phyloP scores from a whole-genome alignment of 2,329 filamentous ascomycete genomes.

The Penicillium sp. region DNA sequence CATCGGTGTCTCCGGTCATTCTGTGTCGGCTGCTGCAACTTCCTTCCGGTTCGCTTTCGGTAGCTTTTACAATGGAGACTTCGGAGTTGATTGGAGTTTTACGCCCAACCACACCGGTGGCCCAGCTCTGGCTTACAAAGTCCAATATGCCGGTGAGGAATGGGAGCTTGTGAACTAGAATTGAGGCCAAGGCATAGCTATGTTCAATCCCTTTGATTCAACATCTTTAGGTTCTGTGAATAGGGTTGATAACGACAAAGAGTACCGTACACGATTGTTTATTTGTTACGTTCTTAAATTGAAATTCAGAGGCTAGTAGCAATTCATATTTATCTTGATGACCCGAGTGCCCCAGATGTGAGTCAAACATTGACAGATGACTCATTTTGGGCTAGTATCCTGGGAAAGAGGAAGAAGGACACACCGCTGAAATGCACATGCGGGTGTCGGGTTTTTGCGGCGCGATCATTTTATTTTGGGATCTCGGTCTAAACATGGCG shows the following conservation, averaged over 20 bases:
- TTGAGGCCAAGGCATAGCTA: background rate
- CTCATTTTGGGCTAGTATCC: too few relatives aligned
- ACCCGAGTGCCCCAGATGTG: too few relatives aligned
- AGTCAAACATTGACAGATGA: too few relatives aligned
- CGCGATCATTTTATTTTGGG: too few relatives aligned
- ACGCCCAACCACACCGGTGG: background rate
- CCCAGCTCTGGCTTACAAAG: background rate
- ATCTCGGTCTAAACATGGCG: too few relatives aligned
- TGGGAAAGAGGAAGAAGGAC: too few relatives aligned
- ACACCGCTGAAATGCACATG: too few relatives aligned
- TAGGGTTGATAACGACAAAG: too few relatives aligned
- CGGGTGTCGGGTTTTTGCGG: too few relatives aligned
- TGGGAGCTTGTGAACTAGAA: background rate
- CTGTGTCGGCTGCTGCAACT: background rate
- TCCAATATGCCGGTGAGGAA: background rate
- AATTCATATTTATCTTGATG: too few relatives aligned
- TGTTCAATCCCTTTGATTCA: background rate
- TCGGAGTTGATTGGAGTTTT: background rate
- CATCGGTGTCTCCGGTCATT: background rate
- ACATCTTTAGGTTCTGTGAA: background rate
- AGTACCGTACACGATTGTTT: too few relatives aligned
- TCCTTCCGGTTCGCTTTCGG: background rate
- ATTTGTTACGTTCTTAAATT: background rate
- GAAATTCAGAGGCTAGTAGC: background rate
- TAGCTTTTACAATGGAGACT: background rate